phyloP scores from a whole-genome alignment of 2,329 filamentous ascomycete species.

The Parasarocladium wereldwijsianum region DNA sequence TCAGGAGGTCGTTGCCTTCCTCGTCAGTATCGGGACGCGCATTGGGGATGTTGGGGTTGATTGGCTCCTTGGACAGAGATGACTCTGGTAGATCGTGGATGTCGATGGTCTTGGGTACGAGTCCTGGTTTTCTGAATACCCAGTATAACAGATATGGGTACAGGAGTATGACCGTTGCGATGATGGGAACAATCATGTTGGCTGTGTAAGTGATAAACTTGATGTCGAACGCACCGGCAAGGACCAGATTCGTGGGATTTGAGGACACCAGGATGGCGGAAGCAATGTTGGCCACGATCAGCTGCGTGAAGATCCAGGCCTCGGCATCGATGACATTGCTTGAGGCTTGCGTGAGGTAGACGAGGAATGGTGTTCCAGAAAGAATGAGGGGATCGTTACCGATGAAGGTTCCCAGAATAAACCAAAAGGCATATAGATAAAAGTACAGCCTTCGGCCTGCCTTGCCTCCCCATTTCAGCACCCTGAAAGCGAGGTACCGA shows the following conservation, averaged over 20 bases:
- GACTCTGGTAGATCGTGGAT: slow-evolving; percentile 49
- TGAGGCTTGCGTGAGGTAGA: slow-evolving; percentile 64
- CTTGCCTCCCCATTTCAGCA: slow-evolving; percentile 51
- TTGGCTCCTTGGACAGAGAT: slow-evolving; percentile 30
- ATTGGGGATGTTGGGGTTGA: slow-evolving; percentile 60
- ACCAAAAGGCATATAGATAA: slow-evolving; percentile 62
- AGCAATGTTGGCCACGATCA: slow-evolving; percentile 57
- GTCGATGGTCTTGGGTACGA: slow-evolving; percentile 51
- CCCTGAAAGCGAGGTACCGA: slow-evolving; percentile 54
- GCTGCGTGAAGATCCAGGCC: slow-evolving; percentile 62
- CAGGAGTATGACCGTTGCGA: slow-evolving; percentile 51
- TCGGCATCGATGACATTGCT: slow-evolving; percentile 56
- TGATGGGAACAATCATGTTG: slow-evolving; percentile 62
- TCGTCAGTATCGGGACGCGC: slow-evolving; percentile 31
- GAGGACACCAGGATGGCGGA: slow-evolving; percentile 66
- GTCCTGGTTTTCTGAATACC: slow-evolving; percentile 46
- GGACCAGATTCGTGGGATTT: slow-evolving; percentile 62
- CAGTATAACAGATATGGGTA: slow-evolving; percentile 59
- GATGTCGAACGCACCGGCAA: slow-evolving; percentile 58
- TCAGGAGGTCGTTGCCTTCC: slow-evolving; percentile 29
- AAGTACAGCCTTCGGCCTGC: slow-evolving; percentile 56
- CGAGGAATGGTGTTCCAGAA: slow-evolving; percentile 58
- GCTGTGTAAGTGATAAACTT: slow-evolving; percentile 60
- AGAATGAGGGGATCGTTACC: slow-evolving; percentile 66
- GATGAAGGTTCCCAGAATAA: slow-evolving; percentile 49